Base-by-base conservation (phyloP, 1,139 yeast genomes). In the Zygoascus sp. region DNA sequence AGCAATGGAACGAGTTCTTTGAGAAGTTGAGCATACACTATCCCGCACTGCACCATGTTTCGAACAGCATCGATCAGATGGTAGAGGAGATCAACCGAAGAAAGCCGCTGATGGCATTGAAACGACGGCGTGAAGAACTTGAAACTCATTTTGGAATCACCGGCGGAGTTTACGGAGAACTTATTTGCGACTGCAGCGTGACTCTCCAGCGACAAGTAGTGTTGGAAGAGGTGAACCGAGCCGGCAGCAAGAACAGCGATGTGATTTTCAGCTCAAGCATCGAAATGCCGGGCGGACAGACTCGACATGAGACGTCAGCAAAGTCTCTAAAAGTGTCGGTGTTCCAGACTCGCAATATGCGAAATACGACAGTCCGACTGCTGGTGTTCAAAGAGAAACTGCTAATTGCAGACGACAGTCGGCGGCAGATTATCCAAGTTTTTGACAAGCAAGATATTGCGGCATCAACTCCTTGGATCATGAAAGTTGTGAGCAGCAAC, bases 391-490 rank as follows among this genome's bases (percentile, higher is more conserved):
- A 32, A 13, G 16, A 38, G 34, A 38, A 55, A 37, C 49, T 58
- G 2, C 27, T 58, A 27, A 45, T 58, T 45, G 55, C 58, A 19
- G 57, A 57, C 44, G 61, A 58, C 20, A 41, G 50, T n/a, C 52
- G 51, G 40, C 40, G 55, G 8, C 41, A 42, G 22, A 42, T 56
- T 9, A 32, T 49, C 27, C 44, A 48, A 16, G 53, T 53, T 10
- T 38, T 56, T 8, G 47, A 47, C 34, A 49, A 49, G 46, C 39
- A 45, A 7, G 40, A 45, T 11, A 45, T 54, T 16, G 32, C 48
- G n/a, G 58, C 55, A 9, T 32, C 51, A 20, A 20, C 45, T 8
- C 58, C 56, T 2, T 52, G 53, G 55, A 19, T 17, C 8, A 40
- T 44, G 22, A n/a, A 19, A 15, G 32, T 38, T 10, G 32, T 38